Evolutionary conservation across 1,284 basidiomycete species (phyloP), one percentile per base, ranked within the genome.

Genomic region (Tylopilus sp.): DNA sequence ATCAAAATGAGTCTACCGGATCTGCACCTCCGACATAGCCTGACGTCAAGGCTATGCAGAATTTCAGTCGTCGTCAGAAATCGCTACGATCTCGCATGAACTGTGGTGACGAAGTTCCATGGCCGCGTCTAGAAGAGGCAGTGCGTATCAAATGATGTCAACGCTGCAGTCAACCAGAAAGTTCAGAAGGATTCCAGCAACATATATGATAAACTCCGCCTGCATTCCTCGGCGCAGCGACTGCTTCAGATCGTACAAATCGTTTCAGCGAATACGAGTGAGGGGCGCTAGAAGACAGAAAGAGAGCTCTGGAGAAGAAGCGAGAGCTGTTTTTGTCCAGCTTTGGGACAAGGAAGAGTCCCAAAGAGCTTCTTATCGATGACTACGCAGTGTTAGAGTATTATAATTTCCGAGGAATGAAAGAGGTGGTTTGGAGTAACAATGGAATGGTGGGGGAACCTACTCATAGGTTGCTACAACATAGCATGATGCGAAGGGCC

Each of bases 391-490:
- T 26, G 40, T 37, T 15, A 45, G 46, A 46, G 51, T 40, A 30
- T n/a, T 5, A 48, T 67, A 55, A 67, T 64, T 55, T 64, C 61
- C 61, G 61, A 46, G 13, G 54, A 61, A 64, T 60, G 65, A 66
- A 63, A 48, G 15, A 23, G 48, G 35, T 13, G 21, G 40, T 23
- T 29, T 53, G 45, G 41, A 51, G 35, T 13, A 30, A 48, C 37
- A 49, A 49, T 51, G 52, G 41, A 52, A 59, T 46, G 54, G 53
- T 33, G 49, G 26, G 15, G 44, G 56, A 48, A 57, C 49, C 16
- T 54, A 48, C 49, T 33, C 29, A 41, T 44, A 39, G 26, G 47
- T 25, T n/a, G 40, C 38, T 37, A 48, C 49, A 33, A 46, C 29
- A 51, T 45, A 40, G 42, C 44, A 51, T 39, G 49, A 45, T 43